Evolutionary conservation across 305 asterid genomes (phyloP), one percentile per base, ranked within the genome.

Genomic region (Plantago coronopus): DNA sequence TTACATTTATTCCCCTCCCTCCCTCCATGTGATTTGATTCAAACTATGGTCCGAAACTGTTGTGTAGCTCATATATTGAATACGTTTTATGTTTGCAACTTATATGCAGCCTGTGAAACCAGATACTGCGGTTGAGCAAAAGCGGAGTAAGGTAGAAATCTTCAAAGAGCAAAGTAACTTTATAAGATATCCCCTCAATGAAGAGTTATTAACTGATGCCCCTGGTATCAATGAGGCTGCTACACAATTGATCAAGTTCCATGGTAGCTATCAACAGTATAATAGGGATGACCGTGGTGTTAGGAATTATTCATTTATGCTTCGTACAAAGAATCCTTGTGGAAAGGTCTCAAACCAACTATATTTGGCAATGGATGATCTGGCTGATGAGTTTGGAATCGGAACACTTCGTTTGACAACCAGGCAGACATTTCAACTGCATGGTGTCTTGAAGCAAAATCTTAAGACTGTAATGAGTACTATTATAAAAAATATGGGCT

Each of bases 351-450:
- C 98, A 8, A 91, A 88, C 86, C 69, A 79, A 65, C 95, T 91
- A 58, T 91, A 91, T 71, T 74, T 83, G 64, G 93, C 63, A 70
- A 88, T 91, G 98, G 98, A 91, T 68, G 93, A 91, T 70, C 85
- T 91, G 61, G 96, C 98, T 3, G 98, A 91, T 62, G 85, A 91
- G 73, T 91, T 88, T 63, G 96, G 98, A 40, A 91, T 85, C 29
- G 91, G 87, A 44, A 77, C 98, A 13, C 96, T 91, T 65, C 96
- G 96, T 62, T 75, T 88, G 84, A 88, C 98, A 6, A 91, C 98
- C 27, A 81, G 98, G 70, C 98, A 91, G 63, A 88, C 98, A 22
- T 91, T 91, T 76, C 98, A 91, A 69, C 94, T 91, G 65, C 98
- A 91, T 67, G 96, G 98, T 53, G 95, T 91, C 34, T 13, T 91